A percentile compares a stretch with the other conserved stretches of the same genome.
phyloP scores from a whole-genome alignment of 352 stramenopile species.

The Pythium aquatile region DNA sequence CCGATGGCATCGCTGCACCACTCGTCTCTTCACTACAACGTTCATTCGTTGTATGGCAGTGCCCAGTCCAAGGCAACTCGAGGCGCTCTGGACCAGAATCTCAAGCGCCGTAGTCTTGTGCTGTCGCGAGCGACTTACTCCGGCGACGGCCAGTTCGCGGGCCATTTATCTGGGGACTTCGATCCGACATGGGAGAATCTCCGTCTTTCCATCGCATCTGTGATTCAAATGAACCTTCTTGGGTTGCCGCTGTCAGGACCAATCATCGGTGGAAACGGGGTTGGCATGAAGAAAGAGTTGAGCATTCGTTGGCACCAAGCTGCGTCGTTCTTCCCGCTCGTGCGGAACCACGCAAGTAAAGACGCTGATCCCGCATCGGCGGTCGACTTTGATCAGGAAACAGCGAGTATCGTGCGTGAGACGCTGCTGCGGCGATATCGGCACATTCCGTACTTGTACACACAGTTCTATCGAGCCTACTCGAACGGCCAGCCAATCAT shows the following conservation, averaged over 20 bases:
- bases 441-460: conserved; percentile 86
- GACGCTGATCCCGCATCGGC: conserved; percentile 43
- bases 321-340: conserved; percentile 72
- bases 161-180: conserved; percentile 59
- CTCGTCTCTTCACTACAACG: conserved; percentile 80
- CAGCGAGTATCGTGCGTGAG: conserved; percentile 61
- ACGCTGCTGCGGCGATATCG: conserved; percentile 63
- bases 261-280: conserved; percentile 58
- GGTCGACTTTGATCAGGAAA: conserved; percentile 63
- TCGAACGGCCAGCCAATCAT: conserved; percentile 42
- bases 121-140: conserved; percentile 72
- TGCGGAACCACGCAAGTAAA: conserved; percentile 67
- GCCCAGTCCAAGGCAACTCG: conserved; percentile 55
- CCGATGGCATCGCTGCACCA: conserved; percentile 70
- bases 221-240: conserved; percentile 79
- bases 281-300: conserved; percentile 55
- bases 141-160: conserved; percentile 54
- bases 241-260: conserved; percentile 67
- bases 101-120: conserved; percentile 61
- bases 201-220: conserved; percentile 62
- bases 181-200: conserved; percentile 79
- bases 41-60: conserved; percentile 84
- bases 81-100: conserved; percentile 42
- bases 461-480: conserved; percentile 67
- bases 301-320: conserved; percentile 85